Evolutionary conservation across 2,329 filamentous ascomycete genomes (phyloP), one percentile per base, ranked within the genome.

Genomic region (Fusarium sulawesiense): DNA sequence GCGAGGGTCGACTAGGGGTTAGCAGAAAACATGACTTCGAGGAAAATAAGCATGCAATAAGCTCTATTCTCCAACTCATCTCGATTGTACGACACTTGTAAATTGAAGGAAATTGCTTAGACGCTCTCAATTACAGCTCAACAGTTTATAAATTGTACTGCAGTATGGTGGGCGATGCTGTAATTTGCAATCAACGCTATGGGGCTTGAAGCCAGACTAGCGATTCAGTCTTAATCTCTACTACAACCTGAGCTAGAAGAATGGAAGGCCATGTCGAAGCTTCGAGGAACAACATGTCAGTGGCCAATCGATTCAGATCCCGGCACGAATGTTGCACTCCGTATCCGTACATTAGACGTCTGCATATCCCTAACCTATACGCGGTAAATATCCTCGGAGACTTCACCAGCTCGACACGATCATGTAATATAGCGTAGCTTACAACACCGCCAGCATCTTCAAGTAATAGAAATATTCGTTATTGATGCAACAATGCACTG

Each of bases 181-280:
- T 67, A 67, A 66, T 67, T 67, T 66, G 46, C 63, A 61, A 66
- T 66, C 37, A 56, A 45, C 42, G 25, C 34, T 56, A 62, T 66
- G 62, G 64, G 46, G 62, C 56, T 51, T 56, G 27, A 20, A 10
- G 27, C 16, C 23, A 56, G 25, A 30, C 64, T 66, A 66, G 45
- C 56, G 62, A 66, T 56, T 44, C 56, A 56, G 40, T 51, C n/a
- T 34, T 46, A 61, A 30, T 45, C 40, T 42, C 49, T 51, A 25
- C 45, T 44, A 42, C 42, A 32, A 12, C 29, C 37, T n/a, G 40
- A 41, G 27, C 49, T 58, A 44, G 34, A 65, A 58, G 45, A 53
- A 51, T 68, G 9, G 57, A 68, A 58, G 57, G 48, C 48, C 42
- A 25, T 40, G 34, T 67, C 57, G 67, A 70, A 70, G 66, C 53